Evolutionary conservation across 1,139 yeast species (phyloP).

Genomic region (Yamadazyma dushanensis): DNA sequence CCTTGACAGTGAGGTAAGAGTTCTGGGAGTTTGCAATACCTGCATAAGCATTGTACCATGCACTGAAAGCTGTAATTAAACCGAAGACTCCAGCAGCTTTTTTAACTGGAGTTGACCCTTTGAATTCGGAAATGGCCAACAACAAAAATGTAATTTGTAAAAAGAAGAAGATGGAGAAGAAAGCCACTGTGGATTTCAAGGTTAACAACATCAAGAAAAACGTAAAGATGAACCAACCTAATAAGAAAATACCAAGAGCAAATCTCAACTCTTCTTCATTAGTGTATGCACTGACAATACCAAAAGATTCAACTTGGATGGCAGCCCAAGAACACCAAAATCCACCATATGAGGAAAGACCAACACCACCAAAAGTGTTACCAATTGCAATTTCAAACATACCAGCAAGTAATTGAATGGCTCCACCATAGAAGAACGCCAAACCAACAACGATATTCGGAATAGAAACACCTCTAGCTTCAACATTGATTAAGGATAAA

Average conservation of each 20-base stretch:
- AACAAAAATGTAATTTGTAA: constrained; percentile 68
- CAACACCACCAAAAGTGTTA: constrained; percentile 90
- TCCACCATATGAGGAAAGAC: constrained; percentile 79
- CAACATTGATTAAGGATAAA: constrained; percentile 55
- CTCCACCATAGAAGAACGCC: constrained; percentile 87
- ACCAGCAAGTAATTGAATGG: constrained; percentile 71
- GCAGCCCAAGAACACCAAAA: constrained; percentile 89
- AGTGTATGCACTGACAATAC: constrained; percentile 60
- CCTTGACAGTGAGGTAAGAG: constrained; percentile 60
- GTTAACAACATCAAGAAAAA: constrained; percentile 66
- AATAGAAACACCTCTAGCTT: constrained; percentile 34
- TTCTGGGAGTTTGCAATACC: constrained; percentile 78
- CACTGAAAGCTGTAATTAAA: constrained; percentile 71
- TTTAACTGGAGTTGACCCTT: constrained; percentile 27
- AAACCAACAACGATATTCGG: constrained; percentile 54
- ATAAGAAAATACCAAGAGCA: constrained; percentile 72
- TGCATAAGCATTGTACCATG: constrained; percentile 92
- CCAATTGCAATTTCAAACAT: constrained; percentile 76
- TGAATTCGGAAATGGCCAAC: constrained; percentile 58
- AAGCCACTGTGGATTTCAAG: constrained; percentile 76
- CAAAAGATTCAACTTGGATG: constrained; percentile 69
- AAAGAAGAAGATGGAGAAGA: constrained; percentile 65
- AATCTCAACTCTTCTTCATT: constrained; percentile 29
- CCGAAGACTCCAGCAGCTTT: constrained; percentile 85
- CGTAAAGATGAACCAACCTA: constrained; percentile 83